A percentile compares a stretch with the other conserved stretches of the same genome.
Conservation (phyloP, 495 filamentous ascomycete species). For the Hyphodiscus hymeniophilus region DNA sequence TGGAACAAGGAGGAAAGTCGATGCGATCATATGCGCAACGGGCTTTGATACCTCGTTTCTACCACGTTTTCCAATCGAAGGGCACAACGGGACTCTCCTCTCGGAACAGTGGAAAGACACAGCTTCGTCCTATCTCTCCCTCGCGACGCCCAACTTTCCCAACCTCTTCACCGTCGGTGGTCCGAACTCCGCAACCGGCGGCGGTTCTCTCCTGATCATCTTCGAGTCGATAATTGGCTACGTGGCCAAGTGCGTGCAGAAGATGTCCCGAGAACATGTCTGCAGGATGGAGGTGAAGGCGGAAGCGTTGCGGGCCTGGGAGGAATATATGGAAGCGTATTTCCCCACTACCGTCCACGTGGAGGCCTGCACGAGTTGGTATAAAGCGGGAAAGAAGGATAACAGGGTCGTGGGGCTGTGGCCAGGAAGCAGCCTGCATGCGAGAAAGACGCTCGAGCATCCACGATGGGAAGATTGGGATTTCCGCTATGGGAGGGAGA, state of each 20-base stretch:
- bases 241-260: not conserved
- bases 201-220: not conserved
- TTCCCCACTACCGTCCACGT: slow-evolving; percentile 32
- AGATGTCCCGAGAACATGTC: not conserved
- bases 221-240: not conserved
- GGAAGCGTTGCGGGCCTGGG: slow-evolving; percentile 31
- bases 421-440: slow-evolving; percentile 38
- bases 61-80: slow-evolving; percentile 39
- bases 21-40: slow-evolving; percentile 45
- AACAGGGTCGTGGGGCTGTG: slow-evolving; percentile 37
- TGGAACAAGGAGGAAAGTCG: slow-evolving; percentile 28
- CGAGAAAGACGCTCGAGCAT: slow-evolving; percentile 39
- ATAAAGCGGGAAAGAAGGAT: slow-evolving; percentile 33
- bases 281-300: not conserved
- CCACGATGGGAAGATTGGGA: slow-evolving; percentile 44
- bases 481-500: slow-evolving; percentile 31
- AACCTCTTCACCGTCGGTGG: slow-evolving; percentile 31
- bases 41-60: slow-evolving; percentile 40
- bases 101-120: slow-evolving; percentile 30
- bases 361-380: slow-evolving; percentile 34
- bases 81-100: slow-evolving; percentile 17
- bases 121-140: slow-evolving; percentile 39
- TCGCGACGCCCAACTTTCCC: slow-evolving; percentile 43
- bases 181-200: not conserved
- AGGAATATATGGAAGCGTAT: slow-evolving; percentile 30